These are phyloP conservation scores for Drechmeria coniospora DNA, from an alignment of 2,329 filamentous ascomycete genomes.

Conservation along the genomic window DNA sequence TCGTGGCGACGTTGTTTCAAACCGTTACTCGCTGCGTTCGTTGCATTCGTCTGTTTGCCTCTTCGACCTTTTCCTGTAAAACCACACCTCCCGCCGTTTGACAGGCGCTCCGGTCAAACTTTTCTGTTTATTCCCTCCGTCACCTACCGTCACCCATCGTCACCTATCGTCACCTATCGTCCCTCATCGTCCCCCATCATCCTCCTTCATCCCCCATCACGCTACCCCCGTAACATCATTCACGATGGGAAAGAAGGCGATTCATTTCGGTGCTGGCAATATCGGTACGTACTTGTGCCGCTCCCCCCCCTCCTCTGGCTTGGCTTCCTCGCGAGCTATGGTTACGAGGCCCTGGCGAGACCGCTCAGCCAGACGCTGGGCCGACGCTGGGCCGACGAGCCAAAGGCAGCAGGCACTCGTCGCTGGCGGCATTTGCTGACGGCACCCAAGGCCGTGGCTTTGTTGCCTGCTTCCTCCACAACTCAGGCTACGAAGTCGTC, in stretches of 20 bases:
- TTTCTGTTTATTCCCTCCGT: too few species aligned
- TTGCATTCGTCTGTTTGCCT: background rate
- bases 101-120: too few species aligned
- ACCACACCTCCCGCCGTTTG: too few species aligned
- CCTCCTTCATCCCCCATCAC: background rate
- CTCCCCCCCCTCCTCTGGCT: conserved; percentile 2
- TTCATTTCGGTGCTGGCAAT: conserved; percentile 78
- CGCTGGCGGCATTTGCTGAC: too few species aligned
- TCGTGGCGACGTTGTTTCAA: too few species aligned
- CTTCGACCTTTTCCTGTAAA: too few species aligned
- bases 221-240: conserved; percentile 2
- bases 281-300: conserved; percentile 40
- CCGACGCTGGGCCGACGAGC: too few species aligned
- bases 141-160: background rate
- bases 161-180: too few species aligned
- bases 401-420: too few species aligned
- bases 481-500: conserved; percentile 89
- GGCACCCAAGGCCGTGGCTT: conserved; percentile 50
- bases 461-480: conserved; percentile 81
- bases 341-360: too few species aligned
- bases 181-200: background rate
- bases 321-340: background rate
- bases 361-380: too few species aligned
- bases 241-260: conserved; percentile 49
- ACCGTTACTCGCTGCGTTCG: background rate